Evolutionary conservation across 768 basidiomycete species (phyloP).

Genomic region (Mycena galericulata): DNA sequence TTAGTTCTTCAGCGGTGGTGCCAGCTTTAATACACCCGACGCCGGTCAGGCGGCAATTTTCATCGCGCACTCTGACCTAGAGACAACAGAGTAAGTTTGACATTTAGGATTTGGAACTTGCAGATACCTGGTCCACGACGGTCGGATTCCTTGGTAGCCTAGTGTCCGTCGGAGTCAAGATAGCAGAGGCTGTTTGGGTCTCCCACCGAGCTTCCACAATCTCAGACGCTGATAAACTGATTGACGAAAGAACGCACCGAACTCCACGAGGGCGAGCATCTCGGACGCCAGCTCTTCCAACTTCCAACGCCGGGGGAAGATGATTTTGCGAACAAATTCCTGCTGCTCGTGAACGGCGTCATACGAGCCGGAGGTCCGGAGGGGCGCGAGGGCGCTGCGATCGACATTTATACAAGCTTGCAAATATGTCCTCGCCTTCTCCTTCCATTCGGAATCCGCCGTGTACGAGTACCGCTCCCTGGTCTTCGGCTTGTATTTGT

Average conservation of each 20-base stretch:
- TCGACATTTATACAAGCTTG: slow-evolving; percentile 26
- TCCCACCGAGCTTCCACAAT: slow-evolving; percentile 24
- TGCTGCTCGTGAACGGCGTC: slow-evolving; percentile 27
- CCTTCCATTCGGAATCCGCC: slow-evolving; percentile 24
- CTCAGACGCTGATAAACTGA: slow-evolving; percentile 23
- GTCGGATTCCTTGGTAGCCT: slow-evolving; percentile 10
- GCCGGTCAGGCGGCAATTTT: slow-evolving; percentile 26
- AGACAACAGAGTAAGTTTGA: slow-evolving; percentile 18
- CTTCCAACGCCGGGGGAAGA: slow-evolving; percentile 24
- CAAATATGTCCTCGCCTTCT: slow-evolving; percentile 24
- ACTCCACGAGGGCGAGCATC: slow-evolving; percentile 25
- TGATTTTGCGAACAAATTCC: slow-evolving; percentile 15
- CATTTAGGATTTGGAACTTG: slow-evolving; percentile 20
- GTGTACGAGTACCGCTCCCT: slow-evolving; percentile 15
- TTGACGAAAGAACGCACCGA: slow-evolving; percentile 22
- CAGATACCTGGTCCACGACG: slow-evolving; percentile 22
- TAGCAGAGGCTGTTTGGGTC: slow-evolving; percentile 21
- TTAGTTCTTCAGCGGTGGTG: slow-evolving; percentile 9
- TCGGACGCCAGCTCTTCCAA: slow-evolving; percentile 27
- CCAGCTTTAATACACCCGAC: slow-evolving; percentile 15
- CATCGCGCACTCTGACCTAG: slow-evolving; percentile 22
- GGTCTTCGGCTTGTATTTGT: slow-evolving; percentile 22
- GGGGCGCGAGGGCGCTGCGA: slow-evolving; percentile 25
- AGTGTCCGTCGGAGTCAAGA: slow-evolving; percentile 17
- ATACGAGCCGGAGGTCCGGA: slow-evolving; percentile 19